Conservation (phyloP, 345 rosid genomes). For the Citrus cavaleriei region DNA sequence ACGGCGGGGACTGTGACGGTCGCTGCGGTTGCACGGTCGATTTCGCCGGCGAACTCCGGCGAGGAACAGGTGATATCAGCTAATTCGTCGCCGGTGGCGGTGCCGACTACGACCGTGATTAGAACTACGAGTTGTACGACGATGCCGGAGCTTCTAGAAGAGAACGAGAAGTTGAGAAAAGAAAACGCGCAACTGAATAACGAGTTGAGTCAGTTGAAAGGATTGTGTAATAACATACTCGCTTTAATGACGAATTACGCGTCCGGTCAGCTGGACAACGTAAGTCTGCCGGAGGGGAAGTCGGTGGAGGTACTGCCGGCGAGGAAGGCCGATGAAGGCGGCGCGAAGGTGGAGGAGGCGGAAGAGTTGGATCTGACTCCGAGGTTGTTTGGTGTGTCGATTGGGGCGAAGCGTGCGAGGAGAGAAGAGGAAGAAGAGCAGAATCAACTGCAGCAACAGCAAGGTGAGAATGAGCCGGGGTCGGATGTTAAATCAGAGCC, state of each 20-base stretch:
- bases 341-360: constrained; percentile 3
- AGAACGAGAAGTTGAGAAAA: constrained; percentile 73
- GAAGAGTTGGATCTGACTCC: constrained; percentile 43
- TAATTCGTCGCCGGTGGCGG: constrained; percentile 55
- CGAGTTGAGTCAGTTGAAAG: constrained; percentile 62
- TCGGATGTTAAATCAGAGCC: constrained; percentile 61
- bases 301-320: constrained; percentile 42
- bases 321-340: constrained; percentile 25
- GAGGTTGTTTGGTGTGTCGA: constrained; percentile 78
- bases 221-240: constrained; percentile 59
- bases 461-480: constrained; percentile 15
- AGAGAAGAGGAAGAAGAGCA: constrained; percentile 38
- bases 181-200: constrained; percentile 65
- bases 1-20: constrained; percentile 29
- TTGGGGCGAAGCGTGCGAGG: constrained; percentile 71
- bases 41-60: constrained; percentile 67
- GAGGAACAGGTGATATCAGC: constrained; percentile 78
- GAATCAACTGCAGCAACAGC: constrained; percentile 13
- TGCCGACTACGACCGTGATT: constrained; percentile 11
- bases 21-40: constrained; percentile 24
- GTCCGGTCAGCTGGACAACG: constrained; percentile 38
- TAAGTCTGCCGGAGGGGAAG: constrained; percentile 34
- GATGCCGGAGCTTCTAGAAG: constrained; percentile 67
- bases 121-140: constrained; percentile 68
- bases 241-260: constrained; percentile 60